These are phyloP conservation scores for Colletotrichum musae DNA, from an alignment of 2,329 filamentous ascomycete genomes.

Conservation along the genomic window DNA sequence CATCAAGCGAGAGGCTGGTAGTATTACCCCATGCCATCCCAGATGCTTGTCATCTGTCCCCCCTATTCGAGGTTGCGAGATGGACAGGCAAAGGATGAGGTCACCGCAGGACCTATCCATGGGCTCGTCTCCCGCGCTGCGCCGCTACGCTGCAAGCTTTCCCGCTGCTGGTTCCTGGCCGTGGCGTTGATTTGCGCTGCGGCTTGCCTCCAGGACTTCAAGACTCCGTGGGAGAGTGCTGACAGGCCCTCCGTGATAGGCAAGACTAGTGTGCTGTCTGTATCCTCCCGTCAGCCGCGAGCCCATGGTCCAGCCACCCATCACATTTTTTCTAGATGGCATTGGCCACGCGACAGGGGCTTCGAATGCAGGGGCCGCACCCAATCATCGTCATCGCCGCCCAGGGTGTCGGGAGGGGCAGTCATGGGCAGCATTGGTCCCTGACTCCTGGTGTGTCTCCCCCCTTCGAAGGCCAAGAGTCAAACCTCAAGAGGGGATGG, in stretches of 20 bases:
- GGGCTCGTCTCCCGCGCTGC: slow-evolving; percentile 1
- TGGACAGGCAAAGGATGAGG: background rate
- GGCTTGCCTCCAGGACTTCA: background rate
- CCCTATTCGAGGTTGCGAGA: background rate
- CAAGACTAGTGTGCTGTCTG: too few relatives aligned
- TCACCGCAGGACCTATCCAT: background rate
- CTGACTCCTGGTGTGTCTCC: background rate
- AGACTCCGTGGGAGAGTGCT: too few relatives aligned
- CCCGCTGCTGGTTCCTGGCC: slow-evolving; percentile 18
- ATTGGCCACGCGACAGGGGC: slow-evolving; percentile 27
- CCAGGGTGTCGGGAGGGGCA: slow-evolving; percentile 2
- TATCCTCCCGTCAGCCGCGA: background rate
- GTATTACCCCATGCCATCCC: too few relatives aligned
- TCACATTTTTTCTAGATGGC: slow-evolving; percentile 26
- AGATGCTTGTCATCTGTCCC: background rate
- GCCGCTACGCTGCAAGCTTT: slow-evolving; percentile 14
- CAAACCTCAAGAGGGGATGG: slow-evolving; percentile 3
- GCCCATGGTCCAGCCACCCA: slow-evolving; percentile 3
- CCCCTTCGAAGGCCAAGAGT: background rate
- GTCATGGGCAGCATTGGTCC: slow-evolving; percentile 22
- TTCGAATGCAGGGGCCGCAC: slow-evolving; percentile 26
- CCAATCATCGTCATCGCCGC: slow-evolving; percentile 24
- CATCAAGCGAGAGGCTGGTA: too few relatives aligned
- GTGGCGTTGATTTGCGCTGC: slow-evolving; percentile 1
- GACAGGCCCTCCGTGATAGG: too few relatives aligned